phyloP scores from a whole-genome alignment of 148 eudicot species.

The Drosera capensis region DNA sequence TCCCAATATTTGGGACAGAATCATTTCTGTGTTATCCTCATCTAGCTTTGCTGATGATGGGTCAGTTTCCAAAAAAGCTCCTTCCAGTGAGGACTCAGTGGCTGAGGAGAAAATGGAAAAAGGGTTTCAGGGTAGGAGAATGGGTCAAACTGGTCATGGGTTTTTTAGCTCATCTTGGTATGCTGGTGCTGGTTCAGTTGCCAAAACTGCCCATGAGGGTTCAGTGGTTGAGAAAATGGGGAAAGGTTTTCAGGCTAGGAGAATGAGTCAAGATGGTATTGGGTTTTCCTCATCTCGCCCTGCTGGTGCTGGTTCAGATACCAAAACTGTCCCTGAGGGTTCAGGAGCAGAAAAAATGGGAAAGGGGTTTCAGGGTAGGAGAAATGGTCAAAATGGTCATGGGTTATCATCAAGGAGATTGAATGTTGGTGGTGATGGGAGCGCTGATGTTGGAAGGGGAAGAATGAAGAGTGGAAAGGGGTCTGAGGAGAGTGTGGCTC shows the following conservation, averaged over 20 bases:
- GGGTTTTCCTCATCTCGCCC: constrained; percentile 18
- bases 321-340: constrained; percentile 3
- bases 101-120: constrained; percentile 11
- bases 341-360: constrained; percentile 10
- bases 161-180: constrained; percentile 13
- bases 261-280: constrained; percentile 15
- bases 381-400: constrained; percentile 16
- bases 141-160: constrained; percentile 14
- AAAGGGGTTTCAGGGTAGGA: constrained; percentile 11
- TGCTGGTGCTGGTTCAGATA: constrained; percentile 13
- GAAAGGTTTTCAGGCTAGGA: constrained; percentile 11
- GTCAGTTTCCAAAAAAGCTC: constrained; percentile 6
- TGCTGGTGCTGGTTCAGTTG: constrained; percentile 13
- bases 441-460: constrained; percentile 4
- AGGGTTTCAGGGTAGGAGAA: constrained; percentile 12
- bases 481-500: constrained; percentile 23
- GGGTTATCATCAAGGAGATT: constrained; percentile 11
- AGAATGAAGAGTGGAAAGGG: constrained; percentile 25
- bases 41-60: constrained; percentile 15
- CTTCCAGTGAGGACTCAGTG: constrained; percentile 4
- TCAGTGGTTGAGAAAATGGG: constrained; percentile 8
- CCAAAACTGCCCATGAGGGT: constrained; percentile 5
- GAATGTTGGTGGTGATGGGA: constrained; percentile 10
- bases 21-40: constrained; percentile 17
- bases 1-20: constrained; percentile 10